Conservation (phyloP, 2,329 filamentous ascomycete species). For the Byssoonygena ceratinophila region DNA sequence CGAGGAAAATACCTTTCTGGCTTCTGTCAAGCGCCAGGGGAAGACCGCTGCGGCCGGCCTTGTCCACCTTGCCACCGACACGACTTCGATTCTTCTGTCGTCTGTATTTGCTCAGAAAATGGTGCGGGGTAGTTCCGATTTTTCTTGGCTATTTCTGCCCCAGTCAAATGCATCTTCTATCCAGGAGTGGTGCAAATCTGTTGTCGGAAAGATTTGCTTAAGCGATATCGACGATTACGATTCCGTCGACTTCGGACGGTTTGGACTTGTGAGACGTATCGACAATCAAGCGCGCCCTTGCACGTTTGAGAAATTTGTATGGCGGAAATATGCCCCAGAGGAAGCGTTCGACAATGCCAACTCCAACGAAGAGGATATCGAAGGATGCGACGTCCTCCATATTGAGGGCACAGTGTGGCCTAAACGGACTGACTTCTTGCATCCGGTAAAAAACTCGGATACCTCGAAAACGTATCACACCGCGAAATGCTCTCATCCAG, state of each 20-base stretch:
- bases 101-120: slow-evolving; percentile 19
- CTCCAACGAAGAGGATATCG: background rate
- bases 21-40: slow-evolving; percentile 15
- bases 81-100: slow-evolving; percentile 19
- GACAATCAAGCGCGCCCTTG: slow-evolving; percentile 17
- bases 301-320: slow-evolving; percentile 16
- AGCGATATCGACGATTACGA: slow-evolving; percentile 9
- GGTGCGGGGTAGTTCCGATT: slow-evolving; percentile 15
- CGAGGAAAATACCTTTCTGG: slow-evolving; percentile 18
- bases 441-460: slow-evolving; percentile 17
- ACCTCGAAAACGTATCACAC: slow-evolving; percentile 18
- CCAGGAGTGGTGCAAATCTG: slow-evolving; percentile 18
- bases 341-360: slow-evolving; percentile 5
- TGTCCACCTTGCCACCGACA: slow-evolving; percentile 13
- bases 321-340: slow-evolving; percentile 13
- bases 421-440: slow-evolving; percentile 28
- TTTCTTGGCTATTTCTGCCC: slow-evolving; percentile 21
- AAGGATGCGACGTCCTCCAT: slow-evolving; percentile 17
- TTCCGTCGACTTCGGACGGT: slow-evolving; percentile 1
- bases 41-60: slow-evolving; percentile 6
- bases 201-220: slow-evolving; percentile 14
- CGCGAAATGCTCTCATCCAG: slow-evolving; percentile 17
- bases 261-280: slow-evolving; percentile 18
- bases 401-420: slow-evolving; percentile 24
- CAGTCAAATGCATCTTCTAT: slow-evolving; percentile 8